These are phyloP conservation scores for Eimeria necatrix DNA, from an alignment of 169 alveolate genomes.

Conservation along the genomic window DNA sequence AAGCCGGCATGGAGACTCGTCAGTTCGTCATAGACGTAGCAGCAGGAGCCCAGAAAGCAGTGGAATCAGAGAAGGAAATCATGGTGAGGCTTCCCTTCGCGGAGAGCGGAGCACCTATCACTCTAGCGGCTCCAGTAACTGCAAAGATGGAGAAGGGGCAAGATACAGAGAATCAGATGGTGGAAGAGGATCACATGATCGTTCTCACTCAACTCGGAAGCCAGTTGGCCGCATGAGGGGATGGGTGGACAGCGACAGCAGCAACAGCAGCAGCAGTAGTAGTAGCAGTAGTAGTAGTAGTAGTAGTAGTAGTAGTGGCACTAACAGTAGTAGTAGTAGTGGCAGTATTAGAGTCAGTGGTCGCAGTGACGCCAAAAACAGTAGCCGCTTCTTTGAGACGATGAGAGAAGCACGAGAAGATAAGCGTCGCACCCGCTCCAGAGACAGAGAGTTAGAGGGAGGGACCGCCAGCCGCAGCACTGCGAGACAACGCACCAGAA, in stretches of 20 bases:
- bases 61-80: neutral
- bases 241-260: slow-evolving; percentile 45
- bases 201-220: slow-evolving; percentile 37
- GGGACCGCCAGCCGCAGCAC: slow-evolving; percentile 35
- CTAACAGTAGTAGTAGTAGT: neutral
- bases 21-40: slow-evolving; percentile 49
- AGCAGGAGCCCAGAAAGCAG: slow-evolving; percentile 61
- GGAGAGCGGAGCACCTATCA: slow-evolving; percentile 22
- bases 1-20: slow-evolving; percentile 36
- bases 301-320: neutral
- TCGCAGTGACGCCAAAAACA: neutral
- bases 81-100: neutral
- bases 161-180: slow-evolving; percentile 41
- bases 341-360: neutral
- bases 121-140: slow-evolving; percentile 2
- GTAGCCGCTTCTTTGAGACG: slow-evolving; percentile 3
- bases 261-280: slow-evolving; percentile 55
- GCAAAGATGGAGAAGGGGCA: slow-evolving; percentile 12
- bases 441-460: slow-evolving; percentile 19
- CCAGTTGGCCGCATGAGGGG: slow-evolving; percentile 73
- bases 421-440: slow-evolving; percentile 28
- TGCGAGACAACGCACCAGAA: slow-evolving; percentile 41
- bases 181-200: slow-evolving; percentile 9
- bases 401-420: slow-evolving; percentile 16
- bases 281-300: slow-evolving; percentile 27